Percentiles rank a stretch among this genome's conserved stretches.
These are phyloP conservation scores for Alternaria triticimaculans DNA, from an alignment of 2,329 filamentous ascomycete genomes.

Conservation along the genomic window DNA sequence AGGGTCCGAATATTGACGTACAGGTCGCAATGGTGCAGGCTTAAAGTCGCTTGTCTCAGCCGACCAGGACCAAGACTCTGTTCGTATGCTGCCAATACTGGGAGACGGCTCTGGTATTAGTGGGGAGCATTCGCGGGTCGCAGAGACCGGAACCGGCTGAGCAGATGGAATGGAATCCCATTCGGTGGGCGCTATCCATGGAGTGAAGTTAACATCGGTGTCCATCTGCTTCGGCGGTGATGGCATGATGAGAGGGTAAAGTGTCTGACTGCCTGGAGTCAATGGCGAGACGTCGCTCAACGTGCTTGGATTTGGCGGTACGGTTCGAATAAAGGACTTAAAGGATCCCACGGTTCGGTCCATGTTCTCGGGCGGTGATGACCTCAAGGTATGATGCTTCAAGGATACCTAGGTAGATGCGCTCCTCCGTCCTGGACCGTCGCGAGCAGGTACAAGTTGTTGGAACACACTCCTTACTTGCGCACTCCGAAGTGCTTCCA, in stretches of 20 bases:
- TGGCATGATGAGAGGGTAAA: not conserved
- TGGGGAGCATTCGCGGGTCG: conserved; percentile 1
- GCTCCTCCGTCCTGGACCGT: conserved; percentile 26
- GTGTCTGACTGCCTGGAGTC: conserved; percentile 4
- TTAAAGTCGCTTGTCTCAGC: conserved; percentile 7
- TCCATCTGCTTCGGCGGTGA: not conserved
- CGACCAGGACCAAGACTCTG: conserved; percentile 19
- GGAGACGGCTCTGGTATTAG: conserved; percentile 42
- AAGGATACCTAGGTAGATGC: conserved; percentile 29
- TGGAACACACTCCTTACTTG: not conserved
- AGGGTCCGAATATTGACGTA: conserved; percentile 20
- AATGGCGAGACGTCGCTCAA: conserved; percentile 30
- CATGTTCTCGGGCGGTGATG: conserved; percentile 41
- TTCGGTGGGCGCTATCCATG: conserved; percentile 39
- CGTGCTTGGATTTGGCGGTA: conserved; percentile 23
- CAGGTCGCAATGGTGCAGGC: conserved; percentile 24
- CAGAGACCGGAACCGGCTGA: not conserved
- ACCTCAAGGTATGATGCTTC: conserved; percentile 29
- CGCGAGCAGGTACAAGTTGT: conserved; percentile 21
- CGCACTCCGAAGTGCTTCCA: conserved; percentile 26
- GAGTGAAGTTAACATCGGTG: conserved; percentile 14
- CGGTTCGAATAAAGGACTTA: conserved; percentile 37
- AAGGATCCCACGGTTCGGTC: conserved; percentile 42
- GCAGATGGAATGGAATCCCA: conserved; percentile 22
- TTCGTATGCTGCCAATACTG: conserved; percentile 17